Evolutionary conservation across 371 early-diverging fungal species (phyloP).

Genomic region (Mycotypha africana): DNA sequence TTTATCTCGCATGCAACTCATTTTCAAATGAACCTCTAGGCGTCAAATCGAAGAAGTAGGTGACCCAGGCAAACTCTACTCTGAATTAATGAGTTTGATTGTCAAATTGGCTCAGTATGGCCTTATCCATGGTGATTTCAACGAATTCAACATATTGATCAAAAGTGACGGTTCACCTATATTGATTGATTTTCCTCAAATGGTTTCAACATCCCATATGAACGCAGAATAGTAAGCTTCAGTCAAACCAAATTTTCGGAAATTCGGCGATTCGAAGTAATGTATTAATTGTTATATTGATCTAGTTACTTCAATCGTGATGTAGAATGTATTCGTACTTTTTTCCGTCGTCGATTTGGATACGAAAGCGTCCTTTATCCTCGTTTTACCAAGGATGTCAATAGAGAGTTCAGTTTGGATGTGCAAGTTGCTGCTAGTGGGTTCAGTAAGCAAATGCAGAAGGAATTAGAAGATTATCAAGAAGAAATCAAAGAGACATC

Average conservation of each 20-base stretch:
- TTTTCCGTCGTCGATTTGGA: conserved; percentile 85
- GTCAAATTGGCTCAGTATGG: conserved; percentile 94
- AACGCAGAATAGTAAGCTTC: conserved; percentile 83
- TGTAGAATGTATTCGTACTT: conserved; percentile 94
- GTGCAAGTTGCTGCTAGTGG: conserved; percentile 95
- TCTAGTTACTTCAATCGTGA: conserved; percentile 94
- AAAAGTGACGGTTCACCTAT: conserved; percentile 79
- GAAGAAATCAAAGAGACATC: conserved; percentile 44
- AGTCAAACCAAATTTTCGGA: neutral
- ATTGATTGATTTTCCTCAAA: conserved; percentile 99
- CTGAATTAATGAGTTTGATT: conserved; percentile 91
- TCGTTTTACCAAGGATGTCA: conserved; percentile 76
- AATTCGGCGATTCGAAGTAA: no score
- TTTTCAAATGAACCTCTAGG: no score
- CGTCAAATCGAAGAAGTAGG: conserved; percentile 82
- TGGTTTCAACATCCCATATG: conserved; percentile 93
- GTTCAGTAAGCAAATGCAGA: conserved; percentile 86
- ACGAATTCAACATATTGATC: conserved; percentile 99
- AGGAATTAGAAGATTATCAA: conserved; percentile 73
- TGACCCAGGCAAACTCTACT: conserved; percentile 91
- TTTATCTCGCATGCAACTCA: no score
- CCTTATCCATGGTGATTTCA: conserved; percentile 99
- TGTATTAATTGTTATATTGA: no score
- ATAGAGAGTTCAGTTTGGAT: conserved; percentile 87
- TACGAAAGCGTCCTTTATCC: conserved; percentile 91